A percentile compares a stretch with the other conserved stretches of the same genome.
phyloP scores from a whole-genome alignment of 768 basidiomycete species.

The Daedaleopsis nitida region DNA sequence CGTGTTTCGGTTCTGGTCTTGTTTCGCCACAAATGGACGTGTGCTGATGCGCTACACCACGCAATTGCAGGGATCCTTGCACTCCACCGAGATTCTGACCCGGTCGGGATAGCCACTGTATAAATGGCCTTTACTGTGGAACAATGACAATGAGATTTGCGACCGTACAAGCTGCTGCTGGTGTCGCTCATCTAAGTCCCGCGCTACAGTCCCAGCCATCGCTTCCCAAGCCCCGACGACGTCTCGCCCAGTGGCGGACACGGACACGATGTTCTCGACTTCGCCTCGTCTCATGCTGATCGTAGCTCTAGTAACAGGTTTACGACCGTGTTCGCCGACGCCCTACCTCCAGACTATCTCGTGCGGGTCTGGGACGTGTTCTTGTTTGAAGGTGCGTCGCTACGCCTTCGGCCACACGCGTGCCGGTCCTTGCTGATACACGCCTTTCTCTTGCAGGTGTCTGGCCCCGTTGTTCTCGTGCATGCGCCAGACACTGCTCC shows the following conservation, averaged over 20 bases:
- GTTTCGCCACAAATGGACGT: too few species aligned
- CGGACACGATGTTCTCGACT: too few species aligned
- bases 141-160: too few species aligned
- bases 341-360: slow-evolving; percentile 63
- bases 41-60: too few species aligned
- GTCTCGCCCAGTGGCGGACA: not conserved
- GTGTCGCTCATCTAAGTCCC: too few species aligned
- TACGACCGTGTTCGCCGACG: slow-evolving; percentile 67
- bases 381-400: slow-evolving; percentile 65
- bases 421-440: not conserved
- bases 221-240: not conserved
- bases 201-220: too few species aligned
- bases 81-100: too few species aligned
- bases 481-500: slow-evolving; percentile 60
- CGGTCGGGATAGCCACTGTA: too few species aligned
- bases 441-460: slow-evolving; percentile 49
- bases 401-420: slow-evolving; percentile 14
- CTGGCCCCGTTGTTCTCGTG: slow-evolving; percentile 64
- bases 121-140: too few species aligned
- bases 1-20: too few species aligned
- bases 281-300: not conserved
- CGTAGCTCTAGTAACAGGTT: slow-evolving; percentile 53
- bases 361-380: slow-evolving; percentile 85
- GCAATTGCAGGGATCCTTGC: too few species aligned
- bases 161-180: too few species aligned